These are phyloP conservation scores for Talaromyces proteolyticus DNA, from an alignment of 495 filamentous ascomycete genomes.

Conservation along the genomic window DNA sequence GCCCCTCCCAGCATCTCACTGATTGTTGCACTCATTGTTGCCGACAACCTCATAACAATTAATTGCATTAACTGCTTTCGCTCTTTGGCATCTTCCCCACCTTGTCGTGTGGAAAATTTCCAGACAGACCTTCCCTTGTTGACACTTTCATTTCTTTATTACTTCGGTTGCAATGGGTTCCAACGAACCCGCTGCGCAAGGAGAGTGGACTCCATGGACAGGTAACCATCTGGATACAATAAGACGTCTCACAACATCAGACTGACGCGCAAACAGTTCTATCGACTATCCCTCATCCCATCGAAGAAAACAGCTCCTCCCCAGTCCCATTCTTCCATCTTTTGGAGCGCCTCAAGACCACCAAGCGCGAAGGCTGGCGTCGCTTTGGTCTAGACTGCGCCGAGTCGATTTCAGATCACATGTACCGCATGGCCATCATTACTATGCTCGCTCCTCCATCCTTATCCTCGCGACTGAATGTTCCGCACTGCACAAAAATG, in stretches of 20 bases:
- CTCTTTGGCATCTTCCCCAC: neutral
- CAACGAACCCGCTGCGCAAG: neutral
- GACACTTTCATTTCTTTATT: neutral
- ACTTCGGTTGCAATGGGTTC: slow-evolving; percentile 16
- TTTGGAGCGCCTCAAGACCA: slow-evolving; percentile 88
- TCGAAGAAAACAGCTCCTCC: slow-evolving; percentile 55
- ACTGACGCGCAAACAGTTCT: slow-evolving; percentile 23
- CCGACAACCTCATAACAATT: neutral
- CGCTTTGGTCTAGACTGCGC: slow-evolving; percentile 68
- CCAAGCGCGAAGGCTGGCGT: slow-evolving; percentile 91
- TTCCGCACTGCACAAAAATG: slow-evolving; percentile 85
- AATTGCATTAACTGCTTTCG: neutral
- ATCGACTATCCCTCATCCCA: slow-evolving; percentile 43
- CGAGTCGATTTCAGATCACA: slow-evolving; percentile 95
- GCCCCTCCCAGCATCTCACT: neutral
- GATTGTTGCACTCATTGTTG: too few relatives aligned
- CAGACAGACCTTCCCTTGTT: neutral
- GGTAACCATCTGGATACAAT: slow-evolving; percentile 5
- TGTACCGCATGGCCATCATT: slow-evolving; percentile 99
- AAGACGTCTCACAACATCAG: neutral
- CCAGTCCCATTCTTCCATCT: slow-evolving; percentile 91
- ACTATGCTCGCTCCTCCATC: slow-evolving; percentile 85
- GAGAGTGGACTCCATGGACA: slow-evolving; percentile 15
- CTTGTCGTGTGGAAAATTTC: neutral
- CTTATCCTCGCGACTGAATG: slow-evolving; percentile 61